Base-by-base conservation (phyloP, 2,329 filamentous ascomycete species). In the Helotiales sp. region DNA sequence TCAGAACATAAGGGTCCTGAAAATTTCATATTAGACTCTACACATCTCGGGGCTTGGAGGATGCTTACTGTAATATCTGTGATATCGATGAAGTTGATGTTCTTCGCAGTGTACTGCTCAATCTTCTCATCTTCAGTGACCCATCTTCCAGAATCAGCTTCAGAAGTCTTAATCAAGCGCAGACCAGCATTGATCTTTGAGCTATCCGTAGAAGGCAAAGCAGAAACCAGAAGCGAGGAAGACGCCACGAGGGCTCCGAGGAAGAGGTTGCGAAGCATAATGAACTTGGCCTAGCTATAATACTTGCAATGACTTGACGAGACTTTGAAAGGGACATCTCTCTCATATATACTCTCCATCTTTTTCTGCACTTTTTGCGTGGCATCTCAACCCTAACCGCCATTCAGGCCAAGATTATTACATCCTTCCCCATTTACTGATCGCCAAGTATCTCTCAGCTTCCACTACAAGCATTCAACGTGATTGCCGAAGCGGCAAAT, bases 81-180 rank as follows among this genome's bases (percentile, higher is more conserved):
- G 32, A 69, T 63, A 32, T 70, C 69, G 55, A 70, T 67, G 52
- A 70, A 69, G 13, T 64, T 57, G 22, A 69, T 65, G 32, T 65
- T 69, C 57, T 70, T 67, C 10, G 65, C 40, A 28, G 65, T 61
- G 57, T 68, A 68, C 30, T 68, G 24, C 30, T 43, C 57, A 34
- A 68, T 66, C 57, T 70, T 70, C 28, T 70, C 54, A n/a, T 67
- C 68, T 37, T 70, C 66, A 47, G 63, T 66, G n/a, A 70, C 57
- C 65, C 65, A 68, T 43, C 24, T 50, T 28, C 52, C 69, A 45
- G 61, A 34, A 55, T 69, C 64, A 47, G 61, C 22, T 45, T 69
- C 61, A 58, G 64, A 66, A 22, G 65, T 70, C 58, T 70, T 67
- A 49, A 70, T 66, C 28, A 69, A 59, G 15, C 66, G 61, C 5